Base-by-base conservation (phyloP, 176 grass and related monocot genomes). In the Typha latifolia region DNA sequence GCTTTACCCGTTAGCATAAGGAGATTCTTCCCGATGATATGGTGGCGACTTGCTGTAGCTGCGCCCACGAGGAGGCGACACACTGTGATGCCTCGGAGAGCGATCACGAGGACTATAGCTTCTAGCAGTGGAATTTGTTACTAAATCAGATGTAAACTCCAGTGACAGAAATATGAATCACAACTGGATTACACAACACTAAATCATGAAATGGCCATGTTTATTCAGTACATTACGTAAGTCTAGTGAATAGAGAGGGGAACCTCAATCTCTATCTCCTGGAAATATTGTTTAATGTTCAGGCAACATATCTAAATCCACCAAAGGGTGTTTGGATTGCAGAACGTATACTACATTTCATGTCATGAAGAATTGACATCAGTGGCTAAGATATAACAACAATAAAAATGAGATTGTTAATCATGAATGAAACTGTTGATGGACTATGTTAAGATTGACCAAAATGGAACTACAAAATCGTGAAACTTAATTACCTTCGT, bases 21-120 rank as follows among this genome's bases (percentile, higher is more conserved):
- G 88, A 70, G 88, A 89, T 47, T 53, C 88, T 64, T 82, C 81
- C 48, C 71, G 67, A 32, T 50, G 66, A 72, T 78, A 70, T 23
- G 52, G 52, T 26, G 85, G 92, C 29, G 92, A 96, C 80, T 75
- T 88, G 80, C 92, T 96, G 31, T 81, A 67, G 67, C 80, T 92
- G 67, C 85, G 82, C 1, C 75, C 80, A 66, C 80, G 82, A 69
- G 63, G 74, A 22, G 93, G 93, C 4, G 88, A 89, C 20, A 78
- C 51, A 82, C 88, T 96, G 50, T 62, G 84, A 14, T 72, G 87
- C 78, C 80, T 86, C 55, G 88, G 93, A 79, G 93, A 97, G 59
- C 88, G 87, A 31, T 77, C 79, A 72, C 69, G 80, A 62, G 93
- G 93, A 69, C 93, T 97, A 51, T 84, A 86, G 47, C 93, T 97